These are phyloP conservation scores for Diutina sp. DNA, from an alignment of 1,139 yeast species.

Conservation along the genomic window DNA sequence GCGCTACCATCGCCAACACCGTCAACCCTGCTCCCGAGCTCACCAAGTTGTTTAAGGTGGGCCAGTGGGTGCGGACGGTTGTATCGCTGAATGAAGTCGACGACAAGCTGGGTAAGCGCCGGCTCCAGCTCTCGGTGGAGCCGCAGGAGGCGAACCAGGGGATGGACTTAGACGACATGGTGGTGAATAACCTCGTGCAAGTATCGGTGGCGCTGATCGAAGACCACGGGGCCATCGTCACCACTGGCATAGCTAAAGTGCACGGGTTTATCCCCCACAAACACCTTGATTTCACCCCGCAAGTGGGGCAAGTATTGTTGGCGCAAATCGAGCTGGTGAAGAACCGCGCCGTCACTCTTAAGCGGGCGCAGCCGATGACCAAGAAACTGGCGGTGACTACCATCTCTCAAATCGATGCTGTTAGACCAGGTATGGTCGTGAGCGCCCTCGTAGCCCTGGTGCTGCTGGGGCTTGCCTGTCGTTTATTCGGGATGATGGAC, in stretches of 20 bases:
- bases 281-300: conserved; percentile 25
- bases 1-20: conserved; percentile 14
- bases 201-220: conserved; percentile 69
- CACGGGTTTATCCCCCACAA: conserved; percentile 72
- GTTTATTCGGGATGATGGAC: conserved; percentile 62
- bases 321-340: not conserved
- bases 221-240: conserved; percentile 81
- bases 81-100: conserved; percentile 18
- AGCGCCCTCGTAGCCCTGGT: conserved; percentile 60
- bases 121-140: conserved; percentile 63
- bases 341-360: conserved; percentile 9
- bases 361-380: conserved; percentile 6
- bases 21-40: conserved; percentile 20
- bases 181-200: conserved; percentile 55
- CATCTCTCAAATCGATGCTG: conserved; percentile 61
- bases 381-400: conserved; percentile 23
- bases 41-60: conserved; percentile 55
- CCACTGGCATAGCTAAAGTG: conserved; percentile 42
- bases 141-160: conserved; percentile 58
- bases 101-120: conserved; percentile 23
- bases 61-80: conserved; percentile 86
- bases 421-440: conserved; percentile 75
- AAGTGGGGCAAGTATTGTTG: not conserved
- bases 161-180: conserved; percentile 53
- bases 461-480: conserved; percentile 48